A percentile compares a stretch with the other conserved stretches of the same genome.
These are phyloP conservation scores for Aspergillus sp. DNA, from an alignment of 2,329 filamentous ascomycete species.

Conservation along the genomic window DNA sequence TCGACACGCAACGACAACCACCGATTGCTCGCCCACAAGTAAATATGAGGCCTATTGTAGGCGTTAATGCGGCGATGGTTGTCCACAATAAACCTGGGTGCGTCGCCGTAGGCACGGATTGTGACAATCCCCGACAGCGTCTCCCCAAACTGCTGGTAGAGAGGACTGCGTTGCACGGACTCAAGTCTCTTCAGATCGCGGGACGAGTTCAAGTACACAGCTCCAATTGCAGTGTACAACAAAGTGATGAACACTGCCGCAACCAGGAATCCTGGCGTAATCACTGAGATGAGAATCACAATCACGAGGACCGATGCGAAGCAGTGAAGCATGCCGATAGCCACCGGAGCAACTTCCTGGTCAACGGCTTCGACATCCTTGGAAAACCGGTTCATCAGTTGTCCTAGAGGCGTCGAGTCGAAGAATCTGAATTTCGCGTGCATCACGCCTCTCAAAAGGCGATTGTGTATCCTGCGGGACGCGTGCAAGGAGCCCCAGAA, in stretches of 20 bases:
- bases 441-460: slow-evolving; percentile 67
- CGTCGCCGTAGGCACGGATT: slow-evolving; percentile 91
- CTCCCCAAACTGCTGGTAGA: slow-evolving; percentile 97
- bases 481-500: slow-evolving; percentile 88
- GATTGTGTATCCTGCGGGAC: slow-evolving; percentile 72
- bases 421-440: slow-evolving; percentile 97
- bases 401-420: slow-evolving; percentile 86
- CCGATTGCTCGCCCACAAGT: slow-evolving; percentile 90
- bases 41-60: slow-evolving; percentile 88
- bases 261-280: slow-evolving; percentile 85
- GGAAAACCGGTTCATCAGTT: slow-evolving; percentile 97
- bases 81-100: slow-evolving; percentile 84
- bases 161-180: slow-evolving; percentile 82
- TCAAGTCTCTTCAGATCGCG: slow-evolving; percentile 91
- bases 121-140: slow-evolving; percentile 91
- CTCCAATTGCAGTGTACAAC: slow-evolving; percentile 72
- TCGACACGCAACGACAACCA: slow-evolving; percentile 94
- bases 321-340: slow-evolving; percentile 64
- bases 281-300: slow-evolving; percentile 71
- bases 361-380: slow-evolving; percentile 94
- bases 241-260: slow-evolving; percentile 75
- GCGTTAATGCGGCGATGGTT: slow-evolving; percentile 82
- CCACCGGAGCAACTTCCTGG: slow-evolving; percentile 88
- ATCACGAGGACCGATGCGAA: slow-evolving; percentile 69
- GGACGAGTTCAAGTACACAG: slow-evolving; percentile 86